Conservation (phyloP, 2,329 filamentous ascomycete species). For the Colletotrichum sp. region DNA sequence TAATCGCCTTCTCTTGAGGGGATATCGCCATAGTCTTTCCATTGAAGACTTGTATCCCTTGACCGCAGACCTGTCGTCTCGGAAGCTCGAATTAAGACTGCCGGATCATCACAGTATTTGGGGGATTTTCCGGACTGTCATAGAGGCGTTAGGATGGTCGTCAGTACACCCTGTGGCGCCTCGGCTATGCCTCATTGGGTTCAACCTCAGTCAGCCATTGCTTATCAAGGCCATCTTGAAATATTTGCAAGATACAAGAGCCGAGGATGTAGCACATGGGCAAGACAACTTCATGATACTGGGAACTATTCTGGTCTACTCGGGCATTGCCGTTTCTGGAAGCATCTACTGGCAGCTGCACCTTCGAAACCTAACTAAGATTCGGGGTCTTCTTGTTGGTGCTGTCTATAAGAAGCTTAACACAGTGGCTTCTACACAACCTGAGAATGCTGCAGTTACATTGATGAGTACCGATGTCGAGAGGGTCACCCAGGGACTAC, state of each 20-base stretch:
- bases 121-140: background rate
- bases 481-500: background rate
- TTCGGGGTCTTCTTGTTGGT: background rate
- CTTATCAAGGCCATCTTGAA: background rate
- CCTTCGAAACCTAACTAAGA: background rate
- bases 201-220: background rate
- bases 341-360: background rate
- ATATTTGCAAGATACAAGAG: background rate
- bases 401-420: background rate
- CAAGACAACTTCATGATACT: background rate
- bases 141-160: background rate
- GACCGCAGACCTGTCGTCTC: background rate
- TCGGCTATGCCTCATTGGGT: background rate
- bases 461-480: background rate
- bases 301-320: background rate
- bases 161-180: rapidly evolving
- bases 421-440: background rate
- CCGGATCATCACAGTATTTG: background rate
- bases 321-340: background rate
- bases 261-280: background rate
- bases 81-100: too few relatives aligned
- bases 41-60: conserved; percentile 31
- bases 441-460: background rate
- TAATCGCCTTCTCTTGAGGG: conserved; percentile 34
- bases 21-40: conserved; percentile 32